Percentiles rank a stretch among this genome's conserved stretches.
phyloP scores from a whole-genome alignment of 352 stramenopile genomes.

The Aphanomyces cochlioides region DNA sequence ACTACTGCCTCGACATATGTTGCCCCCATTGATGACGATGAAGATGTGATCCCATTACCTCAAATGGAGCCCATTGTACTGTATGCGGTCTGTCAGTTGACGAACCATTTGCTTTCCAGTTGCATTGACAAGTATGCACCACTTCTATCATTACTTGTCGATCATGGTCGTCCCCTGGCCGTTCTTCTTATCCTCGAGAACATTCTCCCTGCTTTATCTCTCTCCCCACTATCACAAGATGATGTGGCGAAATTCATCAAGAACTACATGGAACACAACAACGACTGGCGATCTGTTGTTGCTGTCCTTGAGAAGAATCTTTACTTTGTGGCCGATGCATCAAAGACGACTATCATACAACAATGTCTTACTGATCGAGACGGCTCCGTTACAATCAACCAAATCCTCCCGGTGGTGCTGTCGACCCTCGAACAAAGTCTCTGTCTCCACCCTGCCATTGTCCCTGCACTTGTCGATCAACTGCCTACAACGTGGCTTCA shows the following conservation, averaged over 20 bases:
- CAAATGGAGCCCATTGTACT: constrained; percentile 77
- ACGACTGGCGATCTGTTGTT: constrained; percentile 17
- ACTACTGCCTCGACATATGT: constrained; percentile 20
- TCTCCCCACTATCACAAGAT: background rate
- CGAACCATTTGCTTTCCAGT: constrained; percentile 67
- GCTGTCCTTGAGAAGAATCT: constrained; percentile 11
- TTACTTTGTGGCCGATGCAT: constrained; percentile 23
- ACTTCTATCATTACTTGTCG: constrained; percentile 60
- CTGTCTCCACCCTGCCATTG: constrained; percentile 55
- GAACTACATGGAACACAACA: constrained; percentile 26
- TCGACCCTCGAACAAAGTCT: constrained; percentile 74
- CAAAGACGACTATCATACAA: background rate
- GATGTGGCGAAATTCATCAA: constrained; percentile 26
- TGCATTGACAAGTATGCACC: constrained; percentile 80
- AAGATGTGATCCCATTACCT: constrained; percentile 43
- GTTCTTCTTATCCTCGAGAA: constrained; percentile 71
- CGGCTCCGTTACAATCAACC: constrained; percentile 23
- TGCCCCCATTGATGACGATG: constrained; percentile 31
- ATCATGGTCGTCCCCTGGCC: constrained; percentile 55
- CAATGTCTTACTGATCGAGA: constrained; percentile 20
- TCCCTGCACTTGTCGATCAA: constrained; percentile 56
- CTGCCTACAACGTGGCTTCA: constrained; percentile 16
- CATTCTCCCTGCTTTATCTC: constrained; percentile 58
- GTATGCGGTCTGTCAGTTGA: constrained; percentile 81
- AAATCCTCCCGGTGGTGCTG: constrained; percentile 60